Conservation (phyloP, 352 stramenopile species). For the Globisporangium splendens region DNA sequence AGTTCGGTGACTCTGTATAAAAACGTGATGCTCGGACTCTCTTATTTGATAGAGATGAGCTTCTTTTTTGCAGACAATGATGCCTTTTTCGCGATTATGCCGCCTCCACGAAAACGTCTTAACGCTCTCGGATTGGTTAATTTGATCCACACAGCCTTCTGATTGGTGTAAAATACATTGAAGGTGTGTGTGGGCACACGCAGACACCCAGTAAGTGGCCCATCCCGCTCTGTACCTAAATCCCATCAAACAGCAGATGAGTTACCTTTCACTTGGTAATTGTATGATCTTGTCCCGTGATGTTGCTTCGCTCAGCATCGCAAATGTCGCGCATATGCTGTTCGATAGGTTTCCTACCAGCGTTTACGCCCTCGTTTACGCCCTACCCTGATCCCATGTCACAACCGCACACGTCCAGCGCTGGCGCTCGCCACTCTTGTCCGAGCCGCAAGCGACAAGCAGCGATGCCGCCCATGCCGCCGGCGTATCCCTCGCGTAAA, state of each 20-base stretch:
- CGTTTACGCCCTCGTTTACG: conserved; percentile 8
- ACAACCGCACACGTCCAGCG: background rate
- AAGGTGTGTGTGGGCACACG: background rate
- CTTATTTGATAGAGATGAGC: background rate
- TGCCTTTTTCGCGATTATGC: conserved; percentile 4
- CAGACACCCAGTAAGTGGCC: too few species aligned
- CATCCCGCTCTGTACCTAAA: conserved; percentile 1
- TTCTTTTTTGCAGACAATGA: too few species aligned
- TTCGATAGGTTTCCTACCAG: background rate
- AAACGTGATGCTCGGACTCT: too few species aligned
- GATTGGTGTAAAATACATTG: background rate
- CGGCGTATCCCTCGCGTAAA: background rate
- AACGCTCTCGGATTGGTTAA: conserved; percentile 1
- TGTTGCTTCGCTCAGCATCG: background rate
- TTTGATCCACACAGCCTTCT: background rate
- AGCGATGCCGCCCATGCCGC: background rate
- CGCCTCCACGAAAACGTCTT: background rate
- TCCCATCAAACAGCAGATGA: background rate
- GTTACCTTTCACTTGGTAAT: background rate
- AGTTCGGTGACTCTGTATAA: too few species aligned
- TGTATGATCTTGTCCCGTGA: background rate
- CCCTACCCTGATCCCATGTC: background rate
- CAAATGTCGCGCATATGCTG: background rate
- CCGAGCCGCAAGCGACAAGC: background rate
- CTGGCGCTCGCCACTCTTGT: background rate